Evolutionary conservation across 2,329 filamentous ascomycete species (phyloP).

Genomic region (Paraphaeosphaeria sporulosa): DNA sequence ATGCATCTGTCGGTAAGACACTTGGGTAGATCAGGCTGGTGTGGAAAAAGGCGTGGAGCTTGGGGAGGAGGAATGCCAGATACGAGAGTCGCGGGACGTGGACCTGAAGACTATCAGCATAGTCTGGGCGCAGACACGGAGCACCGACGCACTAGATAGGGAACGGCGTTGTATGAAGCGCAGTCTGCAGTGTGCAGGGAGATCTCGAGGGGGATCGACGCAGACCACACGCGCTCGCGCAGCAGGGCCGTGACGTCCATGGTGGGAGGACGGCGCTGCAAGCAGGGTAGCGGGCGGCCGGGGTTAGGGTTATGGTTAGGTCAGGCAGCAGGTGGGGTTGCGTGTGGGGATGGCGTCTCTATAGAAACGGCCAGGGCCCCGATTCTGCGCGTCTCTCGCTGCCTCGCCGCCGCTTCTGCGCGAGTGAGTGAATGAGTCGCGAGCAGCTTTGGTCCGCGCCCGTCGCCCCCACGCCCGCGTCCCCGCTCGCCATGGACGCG

Average conservation of each 20-base stretch:
- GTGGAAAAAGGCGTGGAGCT: constrained; percentile 69
- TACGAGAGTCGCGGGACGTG: constrained; percentile 72
- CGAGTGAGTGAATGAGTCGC: not conserved
- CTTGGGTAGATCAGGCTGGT: constrained; percentile 65
- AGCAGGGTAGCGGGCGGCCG: constrained; percentile 13
- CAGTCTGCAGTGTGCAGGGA: constrained; percentile 66
- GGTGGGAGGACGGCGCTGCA: constrained; percentile 10
- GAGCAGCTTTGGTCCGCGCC: constrained; percentile 14
- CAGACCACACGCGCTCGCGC: constrained; percentile 64
- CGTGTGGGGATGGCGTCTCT: constrained; percentile 25
- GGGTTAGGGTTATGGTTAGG: not conserved
- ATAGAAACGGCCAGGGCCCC: constrained; percentile 26
- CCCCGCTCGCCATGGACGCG: constrained; percentile 34
- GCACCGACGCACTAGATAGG: constrained; percentile 61
- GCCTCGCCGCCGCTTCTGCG: constrained; percentile 12
- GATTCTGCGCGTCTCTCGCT: not conserved
- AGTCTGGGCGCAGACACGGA: constrained; percentile 1
- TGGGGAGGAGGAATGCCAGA: constrained; percentile 69
- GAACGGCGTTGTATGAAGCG: constrained; percentile 65
- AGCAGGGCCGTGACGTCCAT: constrained; percentile 48
- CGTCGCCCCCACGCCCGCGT: constrained; percentile 13
- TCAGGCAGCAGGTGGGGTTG: not conserved
- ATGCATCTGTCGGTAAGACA: constrained; percentile 61
- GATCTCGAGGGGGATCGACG: constrained; percentile 67
- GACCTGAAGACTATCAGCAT: constrained; percentile 52